Base-by-base conservation (phyloP, 495 filamentous ascomycete species). In the Thozetella sp. region DNA sequence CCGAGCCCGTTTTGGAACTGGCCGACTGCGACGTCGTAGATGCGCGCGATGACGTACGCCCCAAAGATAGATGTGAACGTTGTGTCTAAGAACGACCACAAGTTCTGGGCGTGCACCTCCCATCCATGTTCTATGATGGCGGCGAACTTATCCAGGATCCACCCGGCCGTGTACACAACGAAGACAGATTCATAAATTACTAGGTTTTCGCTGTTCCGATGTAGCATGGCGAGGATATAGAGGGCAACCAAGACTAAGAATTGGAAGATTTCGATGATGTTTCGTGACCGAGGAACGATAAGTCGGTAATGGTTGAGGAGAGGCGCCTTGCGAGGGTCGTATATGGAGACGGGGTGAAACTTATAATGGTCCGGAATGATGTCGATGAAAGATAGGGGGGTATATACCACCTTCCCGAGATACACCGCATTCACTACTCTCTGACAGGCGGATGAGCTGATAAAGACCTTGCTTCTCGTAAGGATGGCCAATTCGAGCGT, bases 331-430 rank as follows among this genome's bases (percentile, higher is more conserved):
- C 82, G 69, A 10, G 86, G 86, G 51, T 86, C 80, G 66, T 88
- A 88, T 0, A 89, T 67, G 11, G 83, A 83, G 22, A 88, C 85
- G 1, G 83, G 82, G 63, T 84, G 83, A 62, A 83, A 75, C 63
- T 89, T 88, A 71, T 88, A 88, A 58, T 86, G 81, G 71, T 89
- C 86, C 1, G 86, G 86, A 20, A 89, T 63, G 26, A 89, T 87
- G 62, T 88, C 85, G 48, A 89, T 79, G 63, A 88, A 87, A 0
- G 80, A 76, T 0, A 79, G 75, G 0, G 86, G 86, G 1, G 86
- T 88, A 58, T 89, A 89, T 24, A 86, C 78, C 15, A 88, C 75
- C 2, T 79, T 65, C 2, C 86, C 86, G 25, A 75, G 71, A 58
- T 84, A 84, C 22, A 88, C 83, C 25, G 86, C 84, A 37, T 86